These are phyloP conservation scores for Colletotrichum sansevieriae DNA, from an alignment of 2,329 filamentous ascomycete species.

Conservation along the genomic window DNA sequence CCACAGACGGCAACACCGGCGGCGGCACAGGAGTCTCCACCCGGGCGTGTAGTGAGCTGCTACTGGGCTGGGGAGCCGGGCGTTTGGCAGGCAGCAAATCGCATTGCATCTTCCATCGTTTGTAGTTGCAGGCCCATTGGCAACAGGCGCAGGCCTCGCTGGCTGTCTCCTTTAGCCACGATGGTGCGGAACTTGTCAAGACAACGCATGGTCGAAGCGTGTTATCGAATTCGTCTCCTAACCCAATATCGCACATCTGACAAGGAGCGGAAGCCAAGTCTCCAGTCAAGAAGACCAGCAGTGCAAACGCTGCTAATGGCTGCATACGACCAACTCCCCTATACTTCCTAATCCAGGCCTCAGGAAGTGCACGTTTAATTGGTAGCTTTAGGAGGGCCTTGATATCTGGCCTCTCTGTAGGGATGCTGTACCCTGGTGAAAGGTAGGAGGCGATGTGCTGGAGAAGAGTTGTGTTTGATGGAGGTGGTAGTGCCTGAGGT, in stretches of 20 bases:
- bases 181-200: constrained; percentile 44
- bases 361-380: constrained; percentile 9
- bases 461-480: not conserved
- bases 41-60: not conserved
- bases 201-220: constrained; percentile 46
- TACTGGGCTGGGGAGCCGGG: no score
- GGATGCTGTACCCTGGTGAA: constrained; percentile 7
- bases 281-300: constrained; percentile 38
- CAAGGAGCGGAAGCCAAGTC: constrained; percentile 14
- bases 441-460: constrained; percentile 16
- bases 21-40: not conserved
- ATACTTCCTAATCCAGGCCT: constrained; percentile 15
- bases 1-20: not conserved
- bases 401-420: constrained; percentile 31
- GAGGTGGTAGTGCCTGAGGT: not conserved
- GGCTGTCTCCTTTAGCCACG: constrained; percentile 41
- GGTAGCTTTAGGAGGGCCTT: constrained; percentile 31
- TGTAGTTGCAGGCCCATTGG: constrained; percentile 47
- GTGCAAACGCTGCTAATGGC: constrained; percentile 12
- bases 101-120: constrained; percentile 46
- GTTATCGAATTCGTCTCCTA: not conserved
- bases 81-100: constrained; percentile 41
- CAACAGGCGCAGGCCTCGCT: constrained; percentile 49
- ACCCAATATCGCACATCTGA: constrained; percentile 1
- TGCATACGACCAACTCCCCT: constrained; percentile 16